Evolutionary conservation across 164 flowering plant species (phyloP).

Genomic region (Stephania japonica): DNA sequence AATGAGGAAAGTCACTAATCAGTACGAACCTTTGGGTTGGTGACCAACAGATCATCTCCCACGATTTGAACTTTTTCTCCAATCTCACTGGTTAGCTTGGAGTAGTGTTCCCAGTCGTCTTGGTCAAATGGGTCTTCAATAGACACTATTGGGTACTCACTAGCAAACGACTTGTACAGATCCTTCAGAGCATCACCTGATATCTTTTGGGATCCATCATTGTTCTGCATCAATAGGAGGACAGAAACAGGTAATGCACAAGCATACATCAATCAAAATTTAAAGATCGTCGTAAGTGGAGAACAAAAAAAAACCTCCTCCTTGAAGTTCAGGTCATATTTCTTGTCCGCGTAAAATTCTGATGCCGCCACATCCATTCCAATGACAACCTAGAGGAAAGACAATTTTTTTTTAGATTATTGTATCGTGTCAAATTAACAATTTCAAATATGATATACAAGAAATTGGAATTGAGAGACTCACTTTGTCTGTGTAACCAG

Average conservation of each 20-base stretch:
- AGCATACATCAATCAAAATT: not conserved
- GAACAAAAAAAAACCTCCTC: slow-evolving; percentile 51
- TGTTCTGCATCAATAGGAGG: slow-evolving; percentile 41
- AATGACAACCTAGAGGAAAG: slow-evolving; percentile 56
- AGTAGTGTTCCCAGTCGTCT: slow-evolving; percentile 89
- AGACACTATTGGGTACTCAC: slow-evolving; percentile 85
- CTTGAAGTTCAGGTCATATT: slow-evolving; percentile 83
- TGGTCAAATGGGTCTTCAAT: slow-evolving; percentile 96
- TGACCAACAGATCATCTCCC: slow-evolving; percentile 91
- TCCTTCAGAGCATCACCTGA: slow-evolving; percentile 73
- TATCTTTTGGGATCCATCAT: slow-evolving; percentile 77
- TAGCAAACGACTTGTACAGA: slow-evolving; percentile 69
- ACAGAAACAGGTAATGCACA: slow-evolving; percentile 3
- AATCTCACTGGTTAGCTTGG: slow-evolving; percentile 57
- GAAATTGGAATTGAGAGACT: slow-evolving; percentile 16
- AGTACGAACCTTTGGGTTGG: slow-evolving; percentile 73
- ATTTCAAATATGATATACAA: not conserved
- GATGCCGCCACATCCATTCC: slow-evolving; percentile 99
- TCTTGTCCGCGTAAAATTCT: slow-evolving; percentile 74
- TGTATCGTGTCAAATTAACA: not conserved
- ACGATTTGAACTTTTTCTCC: slow-evolving; percentile 78
- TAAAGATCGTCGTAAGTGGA: not conserved
- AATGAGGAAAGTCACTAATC: not conserved
- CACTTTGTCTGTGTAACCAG: slow-evolving; percentile 78
- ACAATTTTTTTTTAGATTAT: not conserved